Conservation (phyloP, 2,329 filamentous ascomycete species). For the Penicillium sp. region DNA sequence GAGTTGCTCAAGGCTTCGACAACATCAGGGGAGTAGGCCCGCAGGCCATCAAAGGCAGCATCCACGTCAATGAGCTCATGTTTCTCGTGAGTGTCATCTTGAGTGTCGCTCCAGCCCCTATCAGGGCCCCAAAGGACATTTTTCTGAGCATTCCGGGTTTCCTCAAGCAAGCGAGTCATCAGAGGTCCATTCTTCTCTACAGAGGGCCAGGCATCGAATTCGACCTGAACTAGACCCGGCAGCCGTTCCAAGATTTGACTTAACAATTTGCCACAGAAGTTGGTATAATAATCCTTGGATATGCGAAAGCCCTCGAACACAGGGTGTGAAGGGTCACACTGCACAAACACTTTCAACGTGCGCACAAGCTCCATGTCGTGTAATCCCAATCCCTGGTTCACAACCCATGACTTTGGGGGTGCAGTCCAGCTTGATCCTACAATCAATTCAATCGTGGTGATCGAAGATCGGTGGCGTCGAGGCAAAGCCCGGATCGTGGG, state of each 20-base stretch:
- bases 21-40: constrained; percentile 4
- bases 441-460: constrained; percentile 55
- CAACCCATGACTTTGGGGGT: constrained; percentile 54
- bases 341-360: constrained; percentile 55
- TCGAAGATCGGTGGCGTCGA: constrained; percentile 48
- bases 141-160: constrained; percentile 32
- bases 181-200: constrained; percentile 52
- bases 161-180: constrained; percentile 46
- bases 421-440: constrained; percentile 59
- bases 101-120: constrained; percentile 36
- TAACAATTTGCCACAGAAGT: constrained; percentile 53
- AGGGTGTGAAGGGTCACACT: constrained; percentile 53
- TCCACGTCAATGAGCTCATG: constrained; percentile 9
- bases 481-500: constrained; percentile 50
- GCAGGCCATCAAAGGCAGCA: constrained; percentile 13
- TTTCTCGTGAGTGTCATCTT: constrained; percentile 15
- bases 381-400: constrained; percentile 49
- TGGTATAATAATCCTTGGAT: constrained; percentile 56
- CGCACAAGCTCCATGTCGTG: constrained; percentile 46
- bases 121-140: constrained; percentile 41
- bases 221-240: constrained; percentile 48
- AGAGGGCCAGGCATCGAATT: constrained; percentile 57
- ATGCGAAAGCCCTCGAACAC: constrained; percentile 58
- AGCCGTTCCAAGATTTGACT: constrained; percentile 49
- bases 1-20: constrained; percentile 14